Evolutionary conservation across 1,284 basidiomycete species (phyloP).

Genomic region (Gymnopus androsaceus): DNA sequence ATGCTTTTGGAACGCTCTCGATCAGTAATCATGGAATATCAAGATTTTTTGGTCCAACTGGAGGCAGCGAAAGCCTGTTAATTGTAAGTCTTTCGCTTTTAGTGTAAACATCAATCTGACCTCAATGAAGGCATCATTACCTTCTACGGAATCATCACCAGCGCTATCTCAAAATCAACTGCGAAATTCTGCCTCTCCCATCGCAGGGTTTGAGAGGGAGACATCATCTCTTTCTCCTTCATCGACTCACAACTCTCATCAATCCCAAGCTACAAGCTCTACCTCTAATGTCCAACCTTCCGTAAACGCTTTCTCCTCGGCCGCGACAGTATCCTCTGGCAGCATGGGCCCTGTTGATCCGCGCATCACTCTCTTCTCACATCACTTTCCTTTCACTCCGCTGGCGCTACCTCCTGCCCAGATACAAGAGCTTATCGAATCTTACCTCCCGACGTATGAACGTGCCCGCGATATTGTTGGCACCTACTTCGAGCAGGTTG

Average conservation of each 20-base stretch:
- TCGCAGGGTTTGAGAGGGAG: not conserved
- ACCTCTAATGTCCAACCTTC: not conserved
- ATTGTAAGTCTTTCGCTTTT: conserved; percentile 7
- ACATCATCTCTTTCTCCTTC: conserved; percentile 11
- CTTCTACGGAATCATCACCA: conserved; percentile 1
- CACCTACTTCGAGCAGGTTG: conserved; percentile 56
- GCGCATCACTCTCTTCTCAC: conserved; percentile 51
- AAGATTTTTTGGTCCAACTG: conserved; percentile 65
- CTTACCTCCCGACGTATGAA: conserved; percentile 51
- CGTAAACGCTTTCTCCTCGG: not conserved
- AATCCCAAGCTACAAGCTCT: not conserved
- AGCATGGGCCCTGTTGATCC: conserved; percentile 32
- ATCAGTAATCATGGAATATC: conserved; percentile 62
- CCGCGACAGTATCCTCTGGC: not conserved
- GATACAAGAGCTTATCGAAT: conserved; percentile 51
- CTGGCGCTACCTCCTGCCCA: conserved; percentile 45
- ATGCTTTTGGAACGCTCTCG: conserved; percentile 62
- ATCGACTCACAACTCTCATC: conserved; percentile 4
- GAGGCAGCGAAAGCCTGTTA: conserved; percentile 48
- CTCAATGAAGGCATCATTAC: conserved; percentile 14
- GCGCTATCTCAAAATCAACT: not conserved
- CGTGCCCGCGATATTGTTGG: conserved; percentile 49
- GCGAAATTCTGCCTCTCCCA: conserved; percentile 7
- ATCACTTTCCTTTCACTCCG: conserved; percentile 66
- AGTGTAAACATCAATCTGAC: conserved; percentile 4